phyloP scores from a whole-genome alignment of 768 basidiomycete genomes.

The Russula ochroleuca region DNA sequence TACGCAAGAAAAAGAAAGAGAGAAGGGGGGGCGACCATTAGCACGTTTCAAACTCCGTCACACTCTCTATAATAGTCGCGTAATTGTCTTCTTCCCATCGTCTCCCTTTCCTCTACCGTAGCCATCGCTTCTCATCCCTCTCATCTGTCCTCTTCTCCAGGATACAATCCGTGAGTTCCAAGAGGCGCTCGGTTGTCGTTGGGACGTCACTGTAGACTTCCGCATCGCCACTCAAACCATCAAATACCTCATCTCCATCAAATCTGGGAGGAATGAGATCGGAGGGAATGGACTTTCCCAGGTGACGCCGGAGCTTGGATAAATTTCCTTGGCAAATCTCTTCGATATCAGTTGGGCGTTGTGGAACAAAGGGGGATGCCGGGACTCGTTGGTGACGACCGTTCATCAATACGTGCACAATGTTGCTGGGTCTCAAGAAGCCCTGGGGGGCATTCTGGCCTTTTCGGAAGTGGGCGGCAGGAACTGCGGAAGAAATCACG shows the following conservation, averaged over 20 bases:
- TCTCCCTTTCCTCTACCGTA: slow-evolving; percentile 39
- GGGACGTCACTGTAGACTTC: neutral
- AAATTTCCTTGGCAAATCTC: slow-evolving; percentile 11
- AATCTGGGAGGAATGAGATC: slow-evolving; percentile 30
- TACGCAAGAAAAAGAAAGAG: too few species aligned
- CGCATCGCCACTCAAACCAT: slow-evolving; percentile 2
- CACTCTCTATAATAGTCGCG: slow-evolving; percentile 34
- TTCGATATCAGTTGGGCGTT: slow-evolving; percentile 1
- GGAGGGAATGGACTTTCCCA: slow-evolving; percentile 34
- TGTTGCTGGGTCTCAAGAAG: neutral
- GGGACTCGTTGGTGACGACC: neutral
- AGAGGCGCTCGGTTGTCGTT: neutral
- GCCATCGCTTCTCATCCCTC: slow-evolving; percentile 32
- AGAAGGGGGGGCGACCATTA: neutral
- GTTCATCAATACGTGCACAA: neutral
- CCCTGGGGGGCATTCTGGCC: neutral
- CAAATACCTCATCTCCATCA: slow-evolving; percentile 12
- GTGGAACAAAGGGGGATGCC: slow-evolving; percentile 3
- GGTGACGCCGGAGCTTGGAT: slow-evolving; percentile 36
- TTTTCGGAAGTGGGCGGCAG: slow-evolving; percentile 17
- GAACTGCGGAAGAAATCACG: neutral
- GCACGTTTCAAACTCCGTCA: neutral
- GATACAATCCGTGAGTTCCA: neutral
- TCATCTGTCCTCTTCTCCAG: neutral
- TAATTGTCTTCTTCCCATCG: slow-evolving; percentile 40